A percentile compares a stretch with the other conserved stretches of the same genome.
These are phyloP conservation scores for Ophiobolus disseminans DNA, from an alignment of 2,329 filamentous ascomycete species.

Conservation along the genomic window DNA sequence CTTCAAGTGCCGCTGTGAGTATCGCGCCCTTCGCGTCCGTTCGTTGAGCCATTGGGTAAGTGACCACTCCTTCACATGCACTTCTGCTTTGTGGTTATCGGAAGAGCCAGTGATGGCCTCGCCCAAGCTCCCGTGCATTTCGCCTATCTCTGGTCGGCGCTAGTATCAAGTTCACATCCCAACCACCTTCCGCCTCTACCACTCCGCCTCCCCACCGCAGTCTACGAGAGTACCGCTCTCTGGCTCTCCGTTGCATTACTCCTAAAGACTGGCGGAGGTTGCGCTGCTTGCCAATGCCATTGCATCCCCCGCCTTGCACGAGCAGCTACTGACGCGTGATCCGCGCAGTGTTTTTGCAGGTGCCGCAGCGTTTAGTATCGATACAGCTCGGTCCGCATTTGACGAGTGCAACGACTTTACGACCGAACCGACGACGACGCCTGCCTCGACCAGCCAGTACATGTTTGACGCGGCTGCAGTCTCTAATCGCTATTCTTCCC, in stretches of 20 bases:
- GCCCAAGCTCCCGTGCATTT: constrained; percentile 43
- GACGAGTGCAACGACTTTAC: constrained; percentile 44
- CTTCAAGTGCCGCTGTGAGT: constrained; percentile 21
- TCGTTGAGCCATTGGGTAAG: constrained; percentile 38
- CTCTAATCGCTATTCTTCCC: constrained; percentile 35
- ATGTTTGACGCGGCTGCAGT: constrained; percentile 24
- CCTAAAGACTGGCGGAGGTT: constrained; percentile 32
- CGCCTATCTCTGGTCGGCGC: constrained; percentile 51
- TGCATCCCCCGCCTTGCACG: constrained; percentile 12
- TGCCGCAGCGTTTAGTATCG: constrained; percentile 35
- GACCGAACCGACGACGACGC: constrained; percentile 31
- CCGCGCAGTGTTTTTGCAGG: constrained; percentile 35
- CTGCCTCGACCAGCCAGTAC: constrained; percentile 23
- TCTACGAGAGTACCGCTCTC: constrained; percentile 34
- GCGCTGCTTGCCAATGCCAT: constrained; percentile 10
- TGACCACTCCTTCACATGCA: constrained; percentile 8
- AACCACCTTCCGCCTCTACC: constrained; percentile 52
- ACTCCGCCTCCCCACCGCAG: constrained; percentile 45
- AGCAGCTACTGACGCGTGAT: constrained; percentile 33
- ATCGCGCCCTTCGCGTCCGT: constrained; percentile 24
- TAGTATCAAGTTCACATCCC: constrained; percentile 49
- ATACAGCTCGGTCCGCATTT: constrained; percentile 41
- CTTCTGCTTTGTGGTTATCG: constrained; percentile 3
- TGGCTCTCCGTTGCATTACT: constrained; percentile 25
- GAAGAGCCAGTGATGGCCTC: not conserved